Evolutionary conservation across 116 monocot species (phyloP), one percentile per base, ranked within the genome.

Genomic region (Iris pallida): DNA sequence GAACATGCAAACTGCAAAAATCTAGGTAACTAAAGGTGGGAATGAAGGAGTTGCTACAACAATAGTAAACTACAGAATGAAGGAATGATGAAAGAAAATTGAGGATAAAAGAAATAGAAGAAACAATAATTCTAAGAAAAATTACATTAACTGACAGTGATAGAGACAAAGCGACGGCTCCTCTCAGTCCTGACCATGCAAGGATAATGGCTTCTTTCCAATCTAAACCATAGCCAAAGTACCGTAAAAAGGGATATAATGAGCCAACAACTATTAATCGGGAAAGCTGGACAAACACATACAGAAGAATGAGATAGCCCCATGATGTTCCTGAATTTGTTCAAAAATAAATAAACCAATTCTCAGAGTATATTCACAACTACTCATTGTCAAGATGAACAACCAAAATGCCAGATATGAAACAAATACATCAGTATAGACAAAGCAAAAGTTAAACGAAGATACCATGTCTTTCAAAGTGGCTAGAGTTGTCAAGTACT

Each of bases 221-320:
- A 53, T 85, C 86, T 65, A 98, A 80, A 59, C 98, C 98, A 82
- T 98, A 98, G 9, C 98, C 98, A 79, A 85, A 98, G 68, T 77
- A 83, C 40, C 69, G 61, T 44, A 98, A 73, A 42, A 98, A 85
- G 53, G 98, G 98, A 83, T 76, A 98, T 59, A 93, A 80, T 30
- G 75, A 1, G 53, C 74, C 84, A 74, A 98, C 88, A 82, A 98
- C 98, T 75, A 86, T 16, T 11, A 72, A 42, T 7, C 98, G 85
- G 5, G 98, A 93, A 4, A 88, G 15, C 74, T 86, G 98, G 45
- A 98, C 90, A 80, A 76, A 98, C 63, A 79, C 78, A 88, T 98
- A 98, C 19, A 98, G 87, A 69, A 98, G 79, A 79, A 93, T 16
- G 53, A 98, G 90, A 70, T 84, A 93, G 40, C 80, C 80, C 98